Evolutionary conservation across 768 basidiomycete species (phyloP), one percentile per base, ranked within the genome.

Genomic region (Kwoniella dejecticola): DNA sequence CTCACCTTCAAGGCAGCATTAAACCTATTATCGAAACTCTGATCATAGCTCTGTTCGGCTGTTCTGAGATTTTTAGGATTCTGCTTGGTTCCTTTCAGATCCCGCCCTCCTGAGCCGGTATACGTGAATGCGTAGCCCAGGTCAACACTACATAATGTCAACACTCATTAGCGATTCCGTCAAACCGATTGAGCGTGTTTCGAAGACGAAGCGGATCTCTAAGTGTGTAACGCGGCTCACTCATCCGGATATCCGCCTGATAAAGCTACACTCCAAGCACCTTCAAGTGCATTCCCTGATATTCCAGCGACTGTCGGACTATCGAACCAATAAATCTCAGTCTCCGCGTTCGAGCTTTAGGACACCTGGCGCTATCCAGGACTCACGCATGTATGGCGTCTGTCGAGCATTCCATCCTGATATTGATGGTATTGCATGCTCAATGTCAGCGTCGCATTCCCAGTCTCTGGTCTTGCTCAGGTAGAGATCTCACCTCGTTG

Each of bases 51-150:
- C 76, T 96, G 93, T 3, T 87, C 88, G 8, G 89, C 93, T 0
- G 92, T 94, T 13, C 93, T 88, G 45, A 95, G 86, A 79, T 95
- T 95, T 78, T 94, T 93, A 0, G 89, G 91, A 1, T 84, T 84
- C 2, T 81, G 76, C 75, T 88, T 88, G 0, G 93, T 95, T 11
- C 93, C 93, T 76, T 83, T 91, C 40, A 95, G 82, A 77, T 93
- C 88, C 33, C 93, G 84, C 10, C 93, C 93, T 38, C 92, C 91
- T 85, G 60, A 56, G 0, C 74, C 77, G 1, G 71, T 70, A 58
- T 70, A 77, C 1, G 78, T 77, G 52, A 74, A 74, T 24, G 67
- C 67, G 29, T 62, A 50, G 3, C 72, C 72, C 11, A 74, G 68
- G 42, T 74, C 72, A n/a, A 74, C 63, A 45, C 69, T 70, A 52